These are phyloP conservation scores for Wickerhamomyces kurtzmanii DNA, from an alignment of 805 yeast species.

Conservation along the genomic window DNA sequence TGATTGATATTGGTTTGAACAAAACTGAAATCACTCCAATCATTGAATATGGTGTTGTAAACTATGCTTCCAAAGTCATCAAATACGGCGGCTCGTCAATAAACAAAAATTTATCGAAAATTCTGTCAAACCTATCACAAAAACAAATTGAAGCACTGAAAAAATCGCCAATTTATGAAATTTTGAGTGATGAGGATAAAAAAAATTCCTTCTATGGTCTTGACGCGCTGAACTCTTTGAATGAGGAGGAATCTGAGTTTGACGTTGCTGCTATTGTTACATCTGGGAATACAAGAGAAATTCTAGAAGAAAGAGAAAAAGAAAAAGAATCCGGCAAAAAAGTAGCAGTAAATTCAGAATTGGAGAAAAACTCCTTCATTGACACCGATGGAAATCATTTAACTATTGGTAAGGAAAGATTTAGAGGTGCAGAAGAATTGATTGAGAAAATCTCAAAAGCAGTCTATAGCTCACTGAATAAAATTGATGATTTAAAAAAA, in stretches of 20 bases:
- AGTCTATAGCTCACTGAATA: conserved; percentile 41
- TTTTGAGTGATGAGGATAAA: conserved; percentile 58
- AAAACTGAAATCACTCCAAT: conserved; percentile 74
- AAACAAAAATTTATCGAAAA: conserved; percentile 37
- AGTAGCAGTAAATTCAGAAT: conserved; percentile 52
- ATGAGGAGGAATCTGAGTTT: conserved; percentile 60
- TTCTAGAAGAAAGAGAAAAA: conserved; percentile 54
- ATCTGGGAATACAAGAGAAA: conserved; percentile 63
- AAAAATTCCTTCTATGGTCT: conserved; percentile 52
- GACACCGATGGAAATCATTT: conserved; percentile 48
- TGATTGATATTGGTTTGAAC: conserved; percentile 73
- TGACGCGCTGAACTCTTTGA: conserved; percentile 33
- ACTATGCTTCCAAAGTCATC: conserved; percentile 40
- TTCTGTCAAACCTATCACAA: conserved; percentile 48
- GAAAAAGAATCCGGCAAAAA: conserved; percentile 24
- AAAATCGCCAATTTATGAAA: conserved; percentile 67
- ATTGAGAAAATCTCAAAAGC: conserved; percentile 43
- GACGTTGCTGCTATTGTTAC: conserved; percentile 89
- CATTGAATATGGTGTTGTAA: conserved; percentile 57
- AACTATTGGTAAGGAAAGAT: conserved; percentile 84
- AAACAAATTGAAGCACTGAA: conserved; percentile 70
- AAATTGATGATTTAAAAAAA: conserved; percentile 56
- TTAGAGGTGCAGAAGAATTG: conserved; percentile 63
- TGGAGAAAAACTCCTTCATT: conserved; percentile 61
- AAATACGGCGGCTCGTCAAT: conserved; percentile 57